Percentiles rank a stretch among this genome's conserved stretches.
phyloP scores from a whole-genome alignment of 768 basidiomycete genomes.

The Kwoniella newhampshirensis region DNA sequence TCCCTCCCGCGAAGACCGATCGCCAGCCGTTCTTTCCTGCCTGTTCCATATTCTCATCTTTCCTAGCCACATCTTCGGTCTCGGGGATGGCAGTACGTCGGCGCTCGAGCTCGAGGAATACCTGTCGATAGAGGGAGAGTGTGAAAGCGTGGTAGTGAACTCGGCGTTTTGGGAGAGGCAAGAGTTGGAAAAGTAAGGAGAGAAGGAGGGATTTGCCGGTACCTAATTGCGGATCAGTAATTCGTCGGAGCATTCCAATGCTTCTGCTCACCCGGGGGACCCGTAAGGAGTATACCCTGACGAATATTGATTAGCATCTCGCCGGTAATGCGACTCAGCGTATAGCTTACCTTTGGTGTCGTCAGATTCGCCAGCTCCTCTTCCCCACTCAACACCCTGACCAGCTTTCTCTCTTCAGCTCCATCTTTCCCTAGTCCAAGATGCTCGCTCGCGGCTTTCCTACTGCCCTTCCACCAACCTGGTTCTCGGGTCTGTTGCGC shows the following conservation, averaged over 20 bases:
- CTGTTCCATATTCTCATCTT: constrained; percentile 42
- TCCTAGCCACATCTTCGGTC: constrained; percentile 8
- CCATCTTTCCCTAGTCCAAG: constrained; percentile 20
- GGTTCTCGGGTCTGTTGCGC: constrained; percentile 24
- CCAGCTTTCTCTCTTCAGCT: constrained; percentile 48
- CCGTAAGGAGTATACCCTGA: constrained; percentile 60
- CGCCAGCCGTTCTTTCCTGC: constrained; percentile 43
- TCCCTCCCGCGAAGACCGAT: constrained; percentile 51
- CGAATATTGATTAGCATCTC: neutral
- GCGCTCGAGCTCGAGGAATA: constrained; percentile 60
- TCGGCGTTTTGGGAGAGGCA: constrained; percentile 61
- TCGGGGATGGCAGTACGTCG: constrained; percentile 21
- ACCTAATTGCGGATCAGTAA: constrained; percentile 45
- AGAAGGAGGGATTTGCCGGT: constrained; percentile 62
- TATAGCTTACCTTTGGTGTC: constrained; percentile 59
- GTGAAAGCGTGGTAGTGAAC: constrained; percentile 64
- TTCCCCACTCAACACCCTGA: constrained; percentile 58
- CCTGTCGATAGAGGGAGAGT: constrained; percentile 61
- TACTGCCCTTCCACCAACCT: constrained; percentile 30
- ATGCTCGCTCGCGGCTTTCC: constrained; percentile 31
- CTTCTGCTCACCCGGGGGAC: constrained; percentile 54
- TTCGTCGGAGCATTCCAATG: neutral
- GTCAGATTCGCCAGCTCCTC: constrained; percentile 60
- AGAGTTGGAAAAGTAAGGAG: constrained; percentile 61
- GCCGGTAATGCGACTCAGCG: neutral